Base-by-base conservation (phyloP, 352 stramenopile genomes). In the Blastocystis sp. region DNA sequence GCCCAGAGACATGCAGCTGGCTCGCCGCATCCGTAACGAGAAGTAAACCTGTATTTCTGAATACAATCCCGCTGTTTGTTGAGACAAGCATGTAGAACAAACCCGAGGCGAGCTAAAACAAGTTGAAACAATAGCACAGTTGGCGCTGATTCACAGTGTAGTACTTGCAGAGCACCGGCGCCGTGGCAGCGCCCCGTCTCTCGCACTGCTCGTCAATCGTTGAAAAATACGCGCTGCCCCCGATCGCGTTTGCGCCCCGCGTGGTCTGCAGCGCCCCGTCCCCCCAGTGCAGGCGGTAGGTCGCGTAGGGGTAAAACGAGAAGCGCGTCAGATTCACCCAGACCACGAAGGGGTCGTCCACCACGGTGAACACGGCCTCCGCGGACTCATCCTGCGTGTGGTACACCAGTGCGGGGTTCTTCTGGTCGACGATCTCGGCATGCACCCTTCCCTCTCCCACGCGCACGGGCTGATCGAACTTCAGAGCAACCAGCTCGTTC, bases 1-100 rank as follows among this genome's bases (percentile, higher is more conserved):
- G 28, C 28, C 28, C 28, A 34, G 28, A 34, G 28, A 34, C 28
- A 34, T 34, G 28, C 28, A 34, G 28, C 28, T 34, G 28, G 28
- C 28, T 34, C 28, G 28, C 28, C 74, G 74, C 48, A 84, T 84
- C 38, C 74, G 74, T 28, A 84, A 84, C 40, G 74, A 84, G 56
- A 84, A 84, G 74, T 84, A 84, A 79, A 48, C 74, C 41, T 53
- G 74, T 84, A 70, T 84, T 84, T 84, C 4, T 84, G n/a, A 84
- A 84, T 84, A 84, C 74, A 56, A 56, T 59, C 41, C 1, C 60
- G 9, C 10, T 69, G 23, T 84, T 48, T 84, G 74, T 84, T 84
- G 74, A 19, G 45, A 84, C 74, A 84, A 84, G 66, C 19, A 84
- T 34, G 28, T 34, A 34, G 28, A 34, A 34, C 28, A 34, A 34